These are phyloP conservation scores for Austroboletus niveus DNA, from an alignment of 1,284 basidiomycete genomes.

Conservation along the genomic window DNA sequence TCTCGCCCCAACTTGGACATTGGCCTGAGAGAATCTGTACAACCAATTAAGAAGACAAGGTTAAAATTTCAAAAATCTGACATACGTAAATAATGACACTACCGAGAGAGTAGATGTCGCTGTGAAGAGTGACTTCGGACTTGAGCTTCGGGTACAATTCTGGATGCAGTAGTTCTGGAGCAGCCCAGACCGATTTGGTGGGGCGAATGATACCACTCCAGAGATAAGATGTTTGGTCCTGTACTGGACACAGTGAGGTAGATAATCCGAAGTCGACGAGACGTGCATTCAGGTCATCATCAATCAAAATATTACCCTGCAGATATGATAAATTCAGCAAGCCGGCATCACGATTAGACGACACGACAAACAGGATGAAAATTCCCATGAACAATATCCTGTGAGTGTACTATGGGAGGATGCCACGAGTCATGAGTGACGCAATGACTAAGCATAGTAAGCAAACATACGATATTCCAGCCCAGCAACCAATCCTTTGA, in stretches of 20 bases:
- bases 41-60: too few species aligned
- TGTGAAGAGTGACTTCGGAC: too few species aligned
- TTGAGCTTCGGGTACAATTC: background rate
- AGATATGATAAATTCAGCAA: background rate
- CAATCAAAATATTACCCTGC: constrained; percentile 2
- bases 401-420: background rate
- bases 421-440: background rate
- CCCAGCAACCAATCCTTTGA: background rate
- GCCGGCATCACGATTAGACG: too few species aligned
- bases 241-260: background rate
- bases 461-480: background rate
- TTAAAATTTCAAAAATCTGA: too few species aligned
- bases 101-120: too few species aligned
- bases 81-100: too few species aligned
- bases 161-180: constrained; percentile 5
- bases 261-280: constrained; percentile 11
- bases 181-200: background rate
- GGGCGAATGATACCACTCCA: background rate
- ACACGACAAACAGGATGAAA: background rate
- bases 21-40: too few species aligned
- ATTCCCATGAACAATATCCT: background rate
- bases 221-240: background rate
- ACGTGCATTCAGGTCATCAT: constrained; percentile 1
- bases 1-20: too few species aligned
- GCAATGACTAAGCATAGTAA: background rate